Base-by-base conservation (phyloP, 2,329 filamentous ascomycete species). In the Magnaporthiopsis incrustans region DNA sequence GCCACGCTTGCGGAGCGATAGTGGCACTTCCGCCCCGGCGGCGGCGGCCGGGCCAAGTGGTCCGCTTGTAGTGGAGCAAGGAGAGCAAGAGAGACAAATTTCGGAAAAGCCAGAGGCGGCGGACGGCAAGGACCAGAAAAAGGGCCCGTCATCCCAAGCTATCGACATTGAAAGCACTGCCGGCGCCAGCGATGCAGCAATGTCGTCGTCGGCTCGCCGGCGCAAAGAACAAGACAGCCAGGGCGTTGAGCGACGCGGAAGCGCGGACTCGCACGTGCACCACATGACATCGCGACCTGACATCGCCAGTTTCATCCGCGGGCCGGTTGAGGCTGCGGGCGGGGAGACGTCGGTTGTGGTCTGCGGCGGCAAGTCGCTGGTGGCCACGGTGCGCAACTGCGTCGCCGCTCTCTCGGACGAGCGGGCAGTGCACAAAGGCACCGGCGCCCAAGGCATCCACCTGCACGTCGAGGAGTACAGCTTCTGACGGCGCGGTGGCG, bases 401-500 rank as follows among this genome's bases (percentile, higher is more conserved):
- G 83, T 87, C 3, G 80, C 81, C 2, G 74, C 73, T 35, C 66
- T 87, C 66, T 85, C 83, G 63, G 84, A 88, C 68, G 85, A 87
- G 73, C 75, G 85, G 57, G 85, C 82, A 0, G 85, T 87, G 27
- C 85, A 87, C 70, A 88, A 88, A 71, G 85, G 85, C 6, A 87
- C 84, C 0, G 85, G 83, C 1, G 85, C 85, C 0, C 85, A 88
- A 70, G 85, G 85, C 0, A 87, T 88, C 57, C 80, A 82, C 70
- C 69, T 87, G 64, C 80, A 85, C 70, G 83, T 83, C 0, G 85
- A 87, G 67, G 84, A 87, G 70, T 87, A 86, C 53, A 72, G 68
- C 15, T 73, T 74, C 35, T 74, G 57, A 67, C 1, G 22, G 11
- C 11, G 15, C 11, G 15, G 38, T 15, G 38, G 38, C 14, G 14